phyloP scores from a whole-genome alignment of 106 monocot species.

The Allium fistulosum region DNA sequence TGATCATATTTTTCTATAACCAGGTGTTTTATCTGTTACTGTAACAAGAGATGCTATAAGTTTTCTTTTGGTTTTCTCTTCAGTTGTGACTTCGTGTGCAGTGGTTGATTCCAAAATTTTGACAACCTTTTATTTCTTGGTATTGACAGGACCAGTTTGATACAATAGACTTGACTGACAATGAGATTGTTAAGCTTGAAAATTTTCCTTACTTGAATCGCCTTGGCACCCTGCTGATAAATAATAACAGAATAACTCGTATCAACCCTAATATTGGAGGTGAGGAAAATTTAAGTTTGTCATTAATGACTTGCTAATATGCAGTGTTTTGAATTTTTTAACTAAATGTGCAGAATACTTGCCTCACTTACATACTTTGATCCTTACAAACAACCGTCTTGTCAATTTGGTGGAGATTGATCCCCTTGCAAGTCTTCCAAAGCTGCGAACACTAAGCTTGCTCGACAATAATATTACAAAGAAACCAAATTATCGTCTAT shows the following conservation, averaged over 20 bases:
- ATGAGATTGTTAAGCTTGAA: slow-evolving; percentile 98
- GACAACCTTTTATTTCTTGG: slow-evolving; percentile 3
- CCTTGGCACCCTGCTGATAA: slow-evolving; percentile 81
- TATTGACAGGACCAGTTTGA: slow-evolving; percentile 87
- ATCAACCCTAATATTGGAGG: slow-evolving; percentile 95
- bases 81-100: too few relatives aligned
- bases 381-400: slow-evolving; percentile 95
- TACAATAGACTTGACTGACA: slow-evolving; percentile 89
- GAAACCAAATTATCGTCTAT: slow-evolving; percentile 86
- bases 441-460: slow-evolving; percentile 79
- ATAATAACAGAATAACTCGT: slow-evolving; percentile 95
- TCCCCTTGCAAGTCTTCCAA: slow-evolving; percentile 86
- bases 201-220: slow-evolving; percentile 83
- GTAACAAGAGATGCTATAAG: too few relatives aligned
- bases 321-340: too few relatives aligned
- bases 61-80: too few relatives aligned
- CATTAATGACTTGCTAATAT: background rate
- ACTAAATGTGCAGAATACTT: slow-evolving; percentile 48
- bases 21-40: too few relatives aligned
- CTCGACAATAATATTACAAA: slow-evolving; percentile 94
- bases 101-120: too few relatives aligned
- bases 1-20: too few relatives aligned
- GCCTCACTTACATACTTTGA: slow-evolving; percentile 84
- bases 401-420: slow-evolving; percentile 94
- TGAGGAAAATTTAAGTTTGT: slow-evolving; percentile 18